Conservation (phyloP, 768 basidiomycete genomes). For the Boletus tomentosulus region DNA sequence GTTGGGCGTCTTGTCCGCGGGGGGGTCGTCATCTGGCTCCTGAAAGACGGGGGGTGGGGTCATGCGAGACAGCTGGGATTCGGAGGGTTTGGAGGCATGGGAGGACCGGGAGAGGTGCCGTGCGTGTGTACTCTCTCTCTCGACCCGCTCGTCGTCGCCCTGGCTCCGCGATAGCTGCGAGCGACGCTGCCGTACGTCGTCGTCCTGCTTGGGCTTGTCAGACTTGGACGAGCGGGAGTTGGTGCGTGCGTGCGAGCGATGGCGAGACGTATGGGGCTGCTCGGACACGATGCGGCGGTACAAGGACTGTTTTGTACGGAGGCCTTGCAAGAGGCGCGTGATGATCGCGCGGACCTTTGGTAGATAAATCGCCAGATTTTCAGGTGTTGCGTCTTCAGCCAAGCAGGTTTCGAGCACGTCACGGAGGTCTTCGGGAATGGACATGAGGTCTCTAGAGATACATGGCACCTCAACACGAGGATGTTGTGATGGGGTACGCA, state of each 20-base stretch:
- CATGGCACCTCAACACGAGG: constrained; percentile 13
- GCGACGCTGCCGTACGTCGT: constrained; percentile 43
- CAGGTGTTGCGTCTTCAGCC: constrained; percentile 81
- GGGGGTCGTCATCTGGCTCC: constrained; percentile 31
- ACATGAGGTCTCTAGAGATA: constrained; percentile 68
- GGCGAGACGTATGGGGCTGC: constrained; percentile 40
- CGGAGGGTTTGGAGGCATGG: constrained; percentile 35
- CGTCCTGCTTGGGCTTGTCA: constrained; percentile 39
- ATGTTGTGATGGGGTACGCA: constrained; percentile 42
- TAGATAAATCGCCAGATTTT: constrained; percentile 85
- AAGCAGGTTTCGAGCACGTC: constrained; percentile 86
- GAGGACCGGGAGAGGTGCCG: constrained; percentile 42
- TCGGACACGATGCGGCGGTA: constrained; percentile 76
- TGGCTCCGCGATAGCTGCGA: constrained; percentile 43
- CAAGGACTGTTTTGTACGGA: constrained; percentile 87
- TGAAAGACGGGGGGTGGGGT: constrained; percentile 28
- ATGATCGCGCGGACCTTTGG: constrained; percentile 91
- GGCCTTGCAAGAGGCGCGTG: constrained; percentile 85
- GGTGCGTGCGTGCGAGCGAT: constrained; percentile 48
- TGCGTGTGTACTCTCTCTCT: constrained; percentile 34
- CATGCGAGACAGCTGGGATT: constrained; percentile 26
- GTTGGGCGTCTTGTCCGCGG: constrained; percentile 15
- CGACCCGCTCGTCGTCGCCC: constrained; percentile 35
- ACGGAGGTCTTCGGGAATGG: constrained; percentile 87
- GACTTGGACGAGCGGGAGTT: constrained; percentile 57